A percentile compares a stretch with the other conserved stretches of the same genome.
Evolutionary conservation across 768 basidiomycete genomes (phyloP).

Genomic region (Daedaleopsis nitida): DNA sequence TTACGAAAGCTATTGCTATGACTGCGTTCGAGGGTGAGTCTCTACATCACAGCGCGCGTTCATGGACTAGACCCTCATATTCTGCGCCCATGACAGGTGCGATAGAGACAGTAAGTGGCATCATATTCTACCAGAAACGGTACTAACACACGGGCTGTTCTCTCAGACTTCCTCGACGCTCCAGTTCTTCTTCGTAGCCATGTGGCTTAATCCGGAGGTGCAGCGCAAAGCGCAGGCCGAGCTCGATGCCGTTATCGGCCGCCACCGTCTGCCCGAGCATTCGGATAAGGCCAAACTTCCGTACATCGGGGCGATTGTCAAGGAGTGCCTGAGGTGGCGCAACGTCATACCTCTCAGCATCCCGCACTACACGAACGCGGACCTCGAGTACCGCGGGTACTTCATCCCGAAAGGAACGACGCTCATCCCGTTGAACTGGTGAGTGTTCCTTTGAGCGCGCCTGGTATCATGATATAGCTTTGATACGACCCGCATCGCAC

Average conservation of each 20-base stretch:
- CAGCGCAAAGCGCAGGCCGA: slow-evolving; percentile 20
- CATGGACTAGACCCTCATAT: too few relatives aligned
- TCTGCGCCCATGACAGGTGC: not conserved
- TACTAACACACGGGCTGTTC: not conserved
- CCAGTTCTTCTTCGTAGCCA: slow-evolving; percentile 13
- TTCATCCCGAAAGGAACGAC: slow-evolving; percentile 37
- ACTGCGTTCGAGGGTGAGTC: too few relatives aligned
- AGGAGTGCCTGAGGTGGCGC: slow-evolving; percentile 17
- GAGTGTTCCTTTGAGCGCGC: not conserved
- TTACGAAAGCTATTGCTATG: too few relatives aligned
- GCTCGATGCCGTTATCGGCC: slow-evolving; percentile 17
- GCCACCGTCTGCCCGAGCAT: slow-evolving; percentile 10
- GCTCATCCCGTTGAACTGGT: slow-evolving; percentile 17
- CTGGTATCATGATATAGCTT: not conserved
- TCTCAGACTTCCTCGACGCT: slow-evolving; percentile 6
- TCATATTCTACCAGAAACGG: not conserved
- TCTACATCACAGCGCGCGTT: too few relatives aligned
- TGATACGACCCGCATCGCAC: not conserved
- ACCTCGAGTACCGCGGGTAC: slow-evolving; percentile 41
- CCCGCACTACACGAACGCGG: slow-evolving; percentile 36
- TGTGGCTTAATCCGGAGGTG: slow-evolving; percentile 15
- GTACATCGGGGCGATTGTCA: slow-evolving; percentile 18
- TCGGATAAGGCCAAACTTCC: slow-evolving; percentile 11
- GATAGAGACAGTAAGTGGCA: slow-evolving; percentile 6
- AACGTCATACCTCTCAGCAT: slow-evolving; percentile 9